Conservation (phyloP, 2,329 filamentous ascomycete genomes). For the Neopestalotiopsis sp. region DNA sequence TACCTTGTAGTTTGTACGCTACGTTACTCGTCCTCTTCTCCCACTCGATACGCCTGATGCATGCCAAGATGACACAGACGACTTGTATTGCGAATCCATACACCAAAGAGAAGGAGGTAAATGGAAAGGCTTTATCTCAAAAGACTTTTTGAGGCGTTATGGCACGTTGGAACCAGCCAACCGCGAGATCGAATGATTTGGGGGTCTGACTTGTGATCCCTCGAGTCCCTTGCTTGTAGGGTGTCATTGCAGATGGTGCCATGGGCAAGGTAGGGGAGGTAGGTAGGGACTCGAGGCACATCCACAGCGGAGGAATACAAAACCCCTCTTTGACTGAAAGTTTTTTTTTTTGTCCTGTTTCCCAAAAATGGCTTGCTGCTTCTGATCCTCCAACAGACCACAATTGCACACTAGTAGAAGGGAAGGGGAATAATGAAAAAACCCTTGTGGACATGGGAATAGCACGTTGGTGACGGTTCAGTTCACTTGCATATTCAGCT, state of each 20-base stretch:
- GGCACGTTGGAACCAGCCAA: not conserved
- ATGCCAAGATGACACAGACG: not conserved
- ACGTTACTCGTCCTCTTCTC: not conserved
- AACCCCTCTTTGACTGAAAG: not conserved
- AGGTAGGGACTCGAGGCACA: not conserved
- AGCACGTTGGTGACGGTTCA: not conserved
- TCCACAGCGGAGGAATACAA: not conserved
- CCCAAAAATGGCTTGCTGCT: not conserved
- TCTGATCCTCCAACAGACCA: not conserved
- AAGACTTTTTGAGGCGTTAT: not conserved
- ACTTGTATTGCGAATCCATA: too few species aligned
- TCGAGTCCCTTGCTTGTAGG: constrained; percentile 3
- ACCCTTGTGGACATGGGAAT: not conserved
- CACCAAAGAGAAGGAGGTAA: too few species aligned
- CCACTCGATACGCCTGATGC: not conserved
- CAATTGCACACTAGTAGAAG: not conserved
- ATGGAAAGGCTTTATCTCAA: too few species aligned
- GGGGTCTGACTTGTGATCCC: not conserved
- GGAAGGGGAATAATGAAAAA: not conserved
- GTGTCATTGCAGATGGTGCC: not conserved
- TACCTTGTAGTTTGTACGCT: not conserved
- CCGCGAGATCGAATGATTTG: not conserved
- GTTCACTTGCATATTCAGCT: not conserved
- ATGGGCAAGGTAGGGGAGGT: not conserved
- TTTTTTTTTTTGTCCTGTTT: not conserved